Conservation (phyloP, 768 basidiomycete species). For the Termitomyces sp. region DNA sequence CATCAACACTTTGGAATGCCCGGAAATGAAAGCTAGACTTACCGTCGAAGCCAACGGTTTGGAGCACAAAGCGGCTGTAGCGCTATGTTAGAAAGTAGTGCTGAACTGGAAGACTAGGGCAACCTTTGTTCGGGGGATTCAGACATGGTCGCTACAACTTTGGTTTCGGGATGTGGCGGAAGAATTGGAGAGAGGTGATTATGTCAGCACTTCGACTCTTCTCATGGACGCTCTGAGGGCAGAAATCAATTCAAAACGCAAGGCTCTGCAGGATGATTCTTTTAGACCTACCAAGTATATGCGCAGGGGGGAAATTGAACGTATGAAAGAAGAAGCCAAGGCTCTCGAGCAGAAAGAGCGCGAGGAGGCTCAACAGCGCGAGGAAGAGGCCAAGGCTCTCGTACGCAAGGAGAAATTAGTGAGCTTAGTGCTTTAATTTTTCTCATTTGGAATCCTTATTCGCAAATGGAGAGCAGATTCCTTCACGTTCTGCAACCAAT, state of each 20-base stretch:
- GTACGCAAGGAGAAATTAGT: slow-evolving; percentile 36
- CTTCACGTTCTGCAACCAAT: slow-evolving; percentile 34
- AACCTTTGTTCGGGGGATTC: slow-evolving; percentile 39
- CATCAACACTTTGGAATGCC: slow-evolving; percentile 1
- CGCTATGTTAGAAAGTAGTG: slow-evolving; percentile 13
- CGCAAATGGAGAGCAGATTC: slow-evolving; percentile 42
- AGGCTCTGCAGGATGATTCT: slow-evolving; percentile 52
- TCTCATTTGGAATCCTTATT: slow-evolving; percentile 23
- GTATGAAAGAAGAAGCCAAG: slow-evolving; percentile 42
- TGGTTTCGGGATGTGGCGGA: slow-evolving; percentile 37
- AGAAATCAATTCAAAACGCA: slow-evolving; percentile 85
- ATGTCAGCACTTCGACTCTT: slow-evolving; percentile 26
- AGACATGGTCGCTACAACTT: slow-evolving; percentile 46
- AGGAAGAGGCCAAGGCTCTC: slow-evolving; percentile 25
- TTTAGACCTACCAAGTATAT: slow-evolving; percentile 76
- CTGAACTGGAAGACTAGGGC: background rate
- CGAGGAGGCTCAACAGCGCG: slow-evolving; percentile 14
- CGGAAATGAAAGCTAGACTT: slow-evolving; percentile 15
- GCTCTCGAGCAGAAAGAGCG: slow-evolving; percentile 27
- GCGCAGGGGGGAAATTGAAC: slow-evolving; percentile 86
- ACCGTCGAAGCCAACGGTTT: slow-evolving; percentile 96
- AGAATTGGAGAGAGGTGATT: slow-evolving; percentile 22
- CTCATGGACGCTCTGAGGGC: slow-evolving; percentile 88
- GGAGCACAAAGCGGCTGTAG: slow-evolving; percentile 76
- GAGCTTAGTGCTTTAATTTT: slow-evolving; percentile 19